Evolutionary conservation across 2,329 filamentous ascomycete genomes (phyloP), one percentile per base, ranked within the genome.

Genomic region (Diplodia scrobiculata): DNA sequence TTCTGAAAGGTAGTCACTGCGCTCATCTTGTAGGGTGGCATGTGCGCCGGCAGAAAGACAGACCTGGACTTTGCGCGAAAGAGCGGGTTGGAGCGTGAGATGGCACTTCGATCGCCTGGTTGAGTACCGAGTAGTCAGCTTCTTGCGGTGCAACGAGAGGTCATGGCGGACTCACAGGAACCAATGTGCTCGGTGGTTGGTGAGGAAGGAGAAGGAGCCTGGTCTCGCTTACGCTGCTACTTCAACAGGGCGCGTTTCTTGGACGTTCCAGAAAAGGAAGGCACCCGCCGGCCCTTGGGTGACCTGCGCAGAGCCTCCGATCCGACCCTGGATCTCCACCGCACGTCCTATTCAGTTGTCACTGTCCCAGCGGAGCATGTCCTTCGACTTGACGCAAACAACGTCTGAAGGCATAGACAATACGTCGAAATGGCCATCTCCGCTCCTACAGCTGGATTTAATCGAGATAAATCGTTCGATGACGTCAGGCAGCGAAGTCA

Each of bases 1-100:
- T 21, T 10, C 58, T 62, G 58, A 3, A 6, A 62, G 45, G 58
- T 50, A 62, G 45, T 62, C 58, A 62, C 25, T 50, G 41, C 3
- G 27, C 19, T 36, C 55, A 34, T 48, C 36, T 45, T 41, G 21
- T 27, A 60, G 13, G 25, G 17, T n/a, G 38, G 13, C 9, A 13
- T 45, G 29, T n/a, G n/a, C 10, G 45, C 27, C 17, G 19, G 32
- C 55, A 9, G 14, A 21, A 27, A 5, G 27, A 62, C 58, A 32
- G n/a, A 50, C 58, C 45, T 62, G 45, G 27, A n/a, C 9, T 45
- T 14, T 58, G 25, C 27, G 58, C 29, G 58, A 32, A 27, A 5
- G 21, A 47, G 55, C 55, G 1, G 54, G 34, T 25, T 27, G 7
- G 54, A 45, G 13, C 21, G 19, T 13, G 25, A 25, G 25, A 25